Evolutionary conservation across 345 rosid species (phyloP), one percentile per base, ranked within the genome.

Genomic region (Aethionema arabicum): DNA sequence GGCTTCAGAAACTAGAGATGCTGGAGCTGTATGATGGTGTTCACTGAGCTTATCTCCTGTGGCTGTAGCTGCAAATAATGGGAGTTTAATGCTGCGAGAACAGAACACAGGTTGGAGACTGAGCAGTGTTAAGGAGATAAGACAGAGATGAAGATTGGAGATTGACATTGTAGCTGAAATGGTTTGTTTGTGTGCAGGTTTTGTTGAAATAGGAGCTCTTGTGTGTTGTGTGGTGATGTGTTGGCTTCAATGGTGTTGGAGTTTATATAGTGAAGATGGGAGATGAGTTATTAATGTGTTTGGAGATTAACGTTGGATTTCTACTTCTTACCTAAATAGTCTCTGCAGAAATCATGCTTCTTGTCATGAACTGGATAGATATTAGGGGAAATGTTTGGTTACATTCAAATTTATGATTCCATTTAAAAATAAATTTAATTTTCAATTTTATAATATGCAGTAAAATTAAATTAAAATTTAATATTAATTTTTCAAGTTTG

Each of bases 241-340:
- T 59, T 52, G 57, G 51, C 49, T 4, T 72, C 57, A 38, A 45
- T 52, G 56, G 50, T 43, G 62, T 32, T 52, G 49, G 52, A 15
- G 45, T 72, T 52, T 71, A 65, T 72, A 65, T 61, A n/a, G 66
- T 59, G 11, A 32, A 8, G 37, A 51, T 13, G 35, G 64, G 2
- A 48, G 56, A 16, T n/a, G 66, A 35, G 55, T 37, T 16, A 41
- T 32, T 14, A 47, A 1, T 39, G 50, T 32, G 53, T 52, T 52
- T 39, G 48, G 29, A 47, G 21, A 46, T 1, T 13, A 9, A 11
- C 47, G 67, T 54, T 54, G 59, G 32, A 65, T 12, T 52, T 59
- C 75, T 72, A 72, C 75, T 65, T 72, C 62, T 32, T 21, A 65
- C 67, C 75, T 65, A 72, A 37, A 64, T n/a, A 3, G n/a, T 8